A percentile compares a stretch with the other conserved stretches of the same genome.
phyloP scores from a whole-genome alignment of 1,284 basidiomycete genomes.

The Ceraceosorus guamensis region DNA sequence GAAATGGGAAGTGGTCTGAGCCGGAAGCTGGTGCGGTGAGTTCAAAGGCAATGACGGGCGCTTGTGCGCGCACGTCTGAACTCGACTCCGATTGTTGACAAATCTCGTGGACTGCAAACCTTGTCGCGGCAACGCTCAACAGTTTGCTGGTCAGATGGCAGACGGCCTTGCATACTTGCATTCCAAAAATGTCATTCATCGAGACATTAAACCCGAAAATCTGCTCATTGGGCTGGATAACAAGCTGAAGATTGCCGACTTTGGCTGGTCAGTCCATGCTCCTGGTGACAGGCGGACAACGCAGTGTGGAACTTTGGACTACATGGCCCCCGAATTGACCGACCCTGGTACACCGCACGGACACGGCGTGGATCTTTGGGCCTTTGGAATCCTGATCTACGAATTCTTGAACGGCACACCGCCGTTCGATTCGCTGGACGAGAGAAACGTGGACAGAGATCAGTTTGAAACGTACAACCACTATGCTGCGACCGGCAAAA shows the following conservation, averaged over 20 bases:
- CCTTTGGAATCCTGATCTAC: constrained; percentile 87
- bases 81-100: background rate
- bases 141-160: constrained; percentile 97
- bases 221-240: constrained; percentile 87
- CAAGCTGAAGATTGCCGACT: constrained; percentile 96
- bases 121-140: constrained; percentile 10
- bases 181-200: constrained; percentile 92
- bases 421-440: constrained; percentile 71
- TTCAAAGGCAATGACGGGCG: background rate
- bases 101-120: background rate
- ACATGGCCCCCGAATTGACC: constrained; percentile 97
- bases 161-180: constrained; percentile 91
- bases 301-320: constrained; percentile 90
- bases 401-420: constrained; percentile 88
- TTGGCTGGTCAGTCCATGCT: constrained; percentile 98
- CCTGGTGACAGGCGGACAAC: constrained; percentile 81
- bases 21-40: constrained; percentile 62
- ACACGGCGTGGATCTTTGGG: constrained; percentile 83
- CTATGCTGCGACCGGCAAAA: constrained; percentile 1
- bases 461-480: background rate
- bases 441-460: constrained; percentile 2
- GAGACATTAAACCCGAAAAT: constrained; percentile 99
- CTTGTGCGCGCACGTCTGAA: background rate
- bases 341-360: constrained; percentile 54
- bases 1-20: constrained; percentile 71